Conservation (phyloP, 176 grass and related monocot genomes). For the Calamus simplicifolius region DNA sequence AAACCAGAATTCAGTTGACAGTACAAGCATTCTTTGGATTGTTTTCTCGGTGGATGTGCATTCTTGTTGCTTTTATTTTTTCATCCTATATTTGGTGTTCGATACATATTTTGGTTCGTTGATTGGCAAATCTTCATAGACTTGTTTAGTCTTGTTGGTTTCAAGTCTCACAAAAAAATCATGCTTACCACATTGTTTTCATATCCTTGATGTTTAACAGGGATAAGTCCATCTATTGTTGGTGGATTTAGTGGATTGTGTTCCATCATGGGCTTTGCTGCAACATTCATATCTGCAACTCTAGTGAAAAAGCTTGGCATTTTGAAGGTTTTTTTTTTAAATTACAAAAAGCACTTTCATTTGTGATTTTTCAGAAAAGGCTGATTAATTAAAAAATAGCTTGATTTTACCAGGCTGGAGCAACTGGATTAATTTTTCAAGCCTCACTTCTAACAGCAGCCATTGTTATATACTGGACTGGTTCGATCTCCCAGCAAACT, state of each 20-base stretch:
- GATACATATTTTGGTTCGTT: no score
- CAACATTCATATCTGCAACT: slow-evolving; percentile 78
- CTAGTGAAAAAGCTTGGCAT: slow-evolving; percentile 91
- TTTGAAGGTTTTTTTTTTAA: slow-evolving; percentile 48
- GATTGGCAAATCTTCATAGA: no score
- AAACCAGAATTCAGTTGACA: no score
- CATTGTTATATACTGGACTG: slow-evolving; percentile 68
- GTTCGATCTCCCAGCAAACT: slow-evolving; percentile 53
- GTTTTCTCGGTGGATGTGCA: no score
- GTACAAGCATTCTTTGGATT: no score
- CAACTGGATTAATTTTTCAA: slow-evolving; percentile 94
- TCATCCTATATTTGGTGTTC: no score
- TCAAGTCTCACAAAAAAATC: not conserved
- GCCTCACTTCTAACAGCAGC: slow-evolving; percentile 66
- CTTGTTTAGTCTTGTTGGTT: no score
- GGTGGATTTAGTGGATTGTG: slow-evolving; percentile 88
- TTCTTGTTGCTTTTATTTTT: no score
- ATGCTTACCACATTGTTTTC: not conserved
- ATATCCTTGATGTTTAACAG: slow-evolving; percentile 27
- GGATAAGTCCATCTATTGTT: slow-evolving; percentile 80
- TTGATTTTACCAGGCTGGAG: slow-evolving; percentile 61
- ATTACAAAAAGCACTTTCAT: not conserved
- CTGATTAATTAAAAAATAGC: not conserved
- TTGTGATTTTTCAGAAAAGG: no score
- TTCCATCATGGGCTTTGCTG: slow-evolving; percentile 89